phyloP scores from a whole-genome alignment of 2,329 filamentous ascomycete genomes.

The Colletotrichum paranaense region DNA sequence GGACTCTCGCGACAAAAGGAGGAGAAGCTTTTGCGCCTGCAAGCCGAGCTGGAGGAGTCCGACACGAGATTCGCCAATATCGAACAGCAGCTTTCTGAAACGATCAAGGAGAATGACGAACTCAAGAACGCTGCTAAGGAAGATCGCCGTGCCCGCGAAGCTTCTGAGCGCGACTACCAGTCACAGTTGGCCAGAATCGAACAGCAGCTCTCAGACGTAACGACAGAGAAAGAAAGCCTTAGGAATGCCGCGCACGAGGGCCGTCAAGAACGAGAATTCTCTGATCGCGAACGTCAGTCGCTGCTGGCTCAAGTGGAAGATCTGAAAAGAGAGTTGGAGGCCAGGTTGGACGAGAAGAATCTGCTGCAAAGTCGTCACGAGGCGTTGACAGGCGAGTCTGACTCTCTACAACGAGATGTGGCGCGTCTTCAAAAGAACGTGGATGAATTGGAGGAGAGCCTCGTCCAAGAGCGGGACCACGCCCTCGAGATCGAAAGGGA shows the following conservation, averaged over 20 bases:
- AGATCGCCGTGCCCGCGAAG: slow-evolving; percentile 55
- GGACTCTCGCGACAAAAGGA: slow-evolving; percentile 81
- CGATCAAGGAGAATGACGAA: slow-evolving; percentile 58
- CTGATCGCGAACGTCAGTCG: slow-evolving; percentile 50
- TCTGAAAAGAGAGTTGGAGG: slow-evolving; percentile 68
- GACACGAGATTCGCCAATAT: slow-evolving; percentile 61
- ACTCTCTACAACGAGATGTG: slow-evolving; percentile 74
- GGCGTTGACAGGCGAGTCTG: slow-evolving; percentile 72
- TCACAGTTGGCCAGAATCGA: slow-evolving; percentile 60
- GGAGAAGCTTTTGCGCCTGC: slow-evolving; percentile 74
- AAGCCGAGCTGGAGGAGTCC: slow-evolving; percentile 71
- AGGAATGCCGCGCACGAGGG: slow-evolving; percentile 56
- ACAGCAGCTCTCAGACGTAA: slow-evolving; percentile 59
- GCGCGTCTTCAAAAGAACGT: slow-evolving; percentile 59
- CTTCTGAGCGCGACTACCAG: slow-evolving; percentile 50
- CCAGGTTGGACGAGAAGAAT: slow-evolving; percentile 73
- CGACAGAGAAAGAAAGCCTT: slow-evolving; percentile 58
- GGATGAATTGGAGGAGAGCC: slow-evolving; percentile 58
- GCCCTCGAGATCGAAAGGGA: slow-evolving; percentile 70
- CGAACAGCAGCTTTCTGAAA: slow-evolving; percentile 61
- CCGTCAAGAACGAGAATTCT: slow-evolving; percentile 56
- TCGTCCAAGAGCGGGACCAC: slow-evolving; percentile 67
- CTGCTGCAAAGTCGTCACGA: slow-evolving; percentile 77
- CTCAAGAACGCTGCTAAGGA: slow-evolving; percentile 58
- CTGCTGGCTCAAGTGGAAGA: slow-evolving; percentile 64